Conservation (phyloP, 192 early-diverging fungal genomes). For the Allomyces arbusculus region DNA sequence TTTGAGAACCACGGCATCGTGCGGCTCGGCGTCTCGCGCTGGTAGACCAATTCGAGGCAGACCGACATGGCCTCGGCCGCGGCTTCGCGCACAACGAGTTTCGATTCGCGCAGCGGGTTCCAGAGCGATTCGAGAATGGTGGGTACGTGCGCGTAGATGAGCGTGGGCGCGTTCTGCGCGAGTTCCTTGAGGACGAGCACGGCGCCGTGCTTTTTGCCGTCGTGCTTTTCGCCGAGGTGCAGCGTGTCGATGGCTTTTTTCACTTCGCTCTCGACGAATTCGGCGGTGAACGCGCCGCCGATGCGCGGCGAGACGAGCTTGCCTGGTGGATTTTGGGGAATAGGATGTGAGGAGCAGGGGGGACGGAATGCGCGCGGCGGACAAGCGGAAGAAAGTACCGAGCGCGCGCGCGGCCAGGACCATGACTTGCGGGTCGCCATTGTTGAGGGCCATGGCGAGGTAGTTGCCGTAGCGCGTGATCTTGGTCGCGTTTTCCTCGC, state of each 20-base stretch:
- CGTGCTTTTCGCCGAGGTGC: conserved; percentile 57
- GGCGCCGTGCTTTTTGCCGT: conserved; percentile 55
- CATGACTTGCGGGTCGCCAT: conserved; percentile 48
- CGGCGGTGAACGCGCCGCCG: conserved; percentile 48
- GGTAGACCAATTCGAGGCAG: conserved; percentile 54
- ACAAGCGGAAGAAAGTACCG: conserved; percentile 16
- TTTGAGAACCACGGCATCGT: conserved; percentile 43
- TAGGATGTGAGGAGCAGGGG: neutral
- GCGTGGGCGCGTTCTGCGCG: conserved; percentile 50
- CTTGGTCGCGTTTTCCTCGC: conserved; percentile 58
- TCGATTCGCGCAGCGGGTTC: conserved; percentile 60
- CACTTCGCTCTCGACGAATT: conserved; percentile 67
- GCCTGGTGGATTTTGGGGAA: neutral
- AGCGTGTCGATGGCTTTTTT: conserved; percentile 68
- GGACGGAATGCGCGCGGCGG: neutral
- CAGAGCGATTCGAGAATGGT: conserved; percentile 70
- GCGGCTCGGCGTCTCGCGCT: conserved; percentile 39
- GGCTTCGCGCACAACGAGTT: conserved; percentile 52
- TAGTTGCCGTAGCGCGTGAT: conserved; percentile 63
- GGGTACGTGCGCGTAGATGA: conserved; percentile 60
- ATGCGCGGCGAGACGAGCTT: conserved; percentile 3
- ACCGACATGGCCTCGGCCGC: conserved; percentile 61
- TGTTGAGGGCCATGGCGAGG: conserved; percentile 50
- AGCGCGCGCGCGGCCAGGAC: conserved; percentile 49
- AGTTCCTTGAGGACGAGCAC: conserved; percentile 58